Evolutionary conservation across 192 early-diverging fungal genomes (phyloP), one percentile per base, ranked within the genome.

Genomic region (Mortierella claussenii): DNA sequence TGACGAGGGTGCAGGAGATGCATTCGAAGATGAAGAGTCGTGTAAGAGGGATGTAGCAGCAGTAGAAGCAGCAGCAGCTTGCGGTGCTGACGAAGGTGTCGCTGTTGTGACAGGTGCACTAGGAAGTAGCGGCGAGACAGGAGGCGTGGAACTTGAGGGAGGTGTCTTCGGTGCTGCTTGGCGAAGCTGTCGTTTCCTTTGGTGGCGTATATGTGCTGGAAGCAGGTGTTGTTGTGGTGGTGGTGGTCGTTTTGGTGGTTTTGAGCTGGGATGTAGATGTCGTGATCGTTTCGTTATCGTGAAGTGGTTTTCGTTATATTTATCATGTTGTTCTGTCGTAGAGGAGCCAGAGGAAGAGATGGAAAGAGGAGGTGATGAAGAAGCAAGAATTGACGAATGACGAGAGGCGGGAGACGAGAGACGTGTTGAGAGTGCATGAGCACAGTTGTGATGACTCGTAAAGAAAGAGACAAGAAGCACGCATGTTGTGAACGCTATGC

Each of bases 361-460:
- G 21, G 46, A 48, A 48, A 20, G 8, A 48, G 46, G 46, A 48
- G 46, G n/a, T n/a, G n/a, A n/a, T n/a, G n/a, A n/a, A n/a, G n/a
- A n/a, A n/a, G n/a, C n/a, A n/a, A n/a, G n/a, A n/a, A n/a, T n/a
- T n/a, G n/a, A 46, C 21, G n/a, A 4, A 46, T 15, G 45, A 46
- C n/a, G n/a, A n/a, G n/a, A n/a, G n/a, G n/a, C n/a, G n/a, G n/a
- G n/a, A n/a, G n/a, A n/a, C n/a, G n/a, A n/a, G n/a, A n/a, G n/a
- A n/a, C n/a, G n/a, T n/a, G n/a, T n/a, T n/a, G n/a, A n/a, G n/a
- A n/a, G n/a, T n/a, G n/a, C n/a, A n/a, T n/a, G n/a, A n/a, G n/a
- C n/a, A n/a, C n/a, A n/a, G n/a, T n/a, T n/a, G n/a, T n/a, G n/a
- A n/a, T n/a, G n/a, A n/a, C n/a, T n/a, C n/a, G n/a, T n/a, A n/a